Conservation (phyloP, 2,329 filamentous ascomycete species). For the Arthrinium puccinioides region DNA sequence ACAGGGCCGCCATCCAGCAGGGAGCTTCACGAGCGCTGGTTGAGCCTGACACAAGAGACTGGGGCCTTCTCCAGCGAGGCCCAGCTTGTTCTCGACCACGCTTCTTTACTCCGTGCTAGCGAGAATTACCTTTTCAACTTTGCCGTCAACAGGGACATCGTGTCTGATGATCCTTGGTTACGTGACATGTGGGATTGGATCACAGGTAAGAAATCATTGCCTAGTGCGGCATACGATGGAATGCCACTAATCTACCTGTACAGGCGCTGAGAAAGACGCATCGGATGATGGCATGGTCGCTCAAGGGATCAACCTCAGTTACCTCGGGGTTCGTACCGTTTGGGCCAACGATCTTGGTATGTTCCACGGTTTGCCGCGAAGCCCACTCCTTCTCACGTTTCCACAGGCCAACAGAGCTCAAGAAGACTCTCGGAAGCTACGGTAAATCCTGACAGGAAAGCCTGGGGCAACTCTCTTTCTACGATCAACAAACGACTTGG, state of each 20-base stretch:
- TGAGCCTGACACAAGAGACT: constrained; percentile 35
- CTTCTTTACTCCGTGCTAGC: constrained; percentile 52
- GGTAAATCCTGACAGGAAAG: constrained; percentile 36
- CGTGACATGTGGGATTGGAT: constrained; percentile 74
- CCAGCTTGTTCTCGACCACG: constrained; percentile 46
- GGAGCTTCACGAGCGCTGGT: constrained; percentile 49
- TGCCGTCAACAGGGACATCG: constrained; percentile 56
- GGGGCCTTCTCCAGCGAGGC: constrained; percentile 42
- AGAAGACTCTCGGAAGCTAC: constrained; percentile 39
- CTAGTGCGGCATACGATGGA: neutral
- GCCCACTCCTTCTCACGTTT: constrained; percentile 8
- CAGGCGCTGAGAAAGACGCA: constrained; percentile 57
- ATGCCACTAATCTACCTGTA: constrained; percentile 11
- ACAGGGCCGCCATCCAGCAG: constrained; percentile 39
- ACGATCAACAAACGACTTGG: constrained; percentile 56
- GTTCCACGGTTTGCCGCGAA: constrained; percentile 14
- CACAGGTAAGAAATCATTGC: constrained; percentile 39
- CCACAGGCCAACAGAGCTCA: constrained; percentile 37
- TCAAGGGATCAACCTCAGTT: constrained; percentile 63
- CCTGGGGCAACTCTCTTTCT: constrained; percentile 57
- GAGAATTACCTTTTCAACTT: constrained; percentile 60
- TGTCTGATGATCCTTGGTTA: constrained; percentile 67
- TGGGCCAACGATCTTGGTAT: constrained; percentile 64
- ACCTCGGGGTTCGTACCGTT: constrained; percentile 64
- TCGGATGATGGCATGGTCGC: constrained; percentile 64